Base-by-base conservation (phyloP, 371 early-diverging fungal species). In the Syncephalis fuscata region DNA sequence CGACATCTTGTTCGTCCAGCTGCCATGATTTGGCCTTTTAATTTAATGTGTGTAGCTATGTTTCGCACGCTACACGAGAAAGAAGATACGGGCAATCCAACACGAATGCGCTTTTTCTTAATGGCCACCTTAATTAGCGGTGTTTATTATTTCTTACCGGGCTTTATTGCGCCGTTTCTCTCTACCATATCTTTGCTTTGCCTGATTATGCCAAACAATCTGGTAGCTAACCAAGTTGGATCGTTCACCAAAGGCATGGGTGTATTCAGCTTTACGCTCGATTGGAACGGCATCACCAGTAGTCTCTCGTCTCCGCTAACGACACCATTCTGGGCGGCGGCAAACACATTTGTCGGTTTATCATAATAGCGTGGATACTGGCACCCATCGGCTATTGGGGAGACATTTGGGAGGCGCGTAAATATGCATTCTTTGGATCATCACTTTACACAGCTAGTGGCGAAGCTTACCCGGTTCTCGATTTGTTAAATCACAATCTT, bases 21-120 rank as follows among this genome's bases (percentile, higher is more conserved):
- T 0, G 62, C 69, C 8, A 88, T 92, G 90, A 67, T 88, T 20
- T 94, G 92, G 92, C 92, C 92, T 5, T 62, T 70, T 14, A 73
- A 67, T 25, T 63, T 94, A 27, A 74, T 86, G 37, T 71, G 68
- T 19, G 76, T 83, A 9, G 78, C 88, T 0, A 54, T 91, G 27
- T 72, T 86, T 51, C 67, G 68, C n/a, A 73, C 86, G 0, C 66
- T 88, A n/a, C 87, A 86, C 56, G 69, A 44, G 32, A 32, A 32
- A 7, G 32, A 32, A 32, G 7, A 11, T 7, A 11, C 32, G 11
- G 11, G 32, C 11, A 11, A 11, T 7, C 11, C 11, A 11, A 32
- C 32, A 32, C 4, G 32, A 32, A 32, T 32, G 11, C 32, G 32
- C 32, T 32, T 32, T 32, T 32, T 32, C 32, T 11, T 32, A 32